Percentiles rank a stretch among this genome's conserved stretches.
These are phyloP conservation scores for Eleusine coracana DNA, from an alignment of 176 grass and related monocot genomes.

Conservation along the genomic window DNA sequence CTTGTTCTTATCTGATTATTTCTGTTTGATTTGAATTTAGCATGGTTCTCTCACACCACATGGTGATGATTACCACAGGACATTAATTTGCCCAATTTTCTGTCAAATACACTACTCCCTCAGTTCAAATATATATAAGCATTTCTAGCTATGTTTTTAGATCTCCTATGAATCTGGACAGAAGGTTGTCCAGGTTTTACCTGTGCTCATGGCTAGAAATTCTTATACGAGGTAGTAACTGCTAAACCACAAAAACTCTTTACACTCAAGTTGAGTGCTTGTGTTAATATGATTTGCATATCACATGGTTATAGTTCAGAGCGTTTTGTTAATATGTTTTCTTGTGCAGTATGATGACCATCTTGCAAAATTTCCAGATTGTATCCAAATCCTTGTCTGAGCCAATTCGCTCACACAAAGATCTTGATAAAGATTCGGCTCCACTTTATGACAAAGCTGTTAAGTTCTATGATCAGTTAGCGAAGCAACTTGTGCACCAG, in stretches of 20 bases:
- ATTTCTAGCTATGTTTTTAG: no score
- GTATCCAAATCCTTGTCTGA: constrained; percentile 95
- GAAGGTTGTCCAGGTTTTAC: no score
- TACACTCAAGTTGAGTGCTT: not conserved
- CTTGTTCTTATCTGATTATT: constrained; percentile 17
- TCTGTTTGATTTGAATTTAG: constrained; percentile 7
- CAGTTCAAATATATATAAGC: no score
- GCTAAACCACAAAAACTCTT: not conserved
- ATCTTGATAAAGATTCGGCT: constrained; percentile 88
- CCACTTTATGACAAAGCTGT: constrained; percentile 89
- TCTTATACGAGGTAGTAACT: no score
- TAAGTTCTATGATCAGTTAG: constrained; percentile 90
- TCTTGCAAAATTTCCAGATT: constrained; percentile 73
- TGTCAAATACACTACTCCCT: not conserved
- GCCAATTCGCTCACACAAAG: constrained; percentile 98
- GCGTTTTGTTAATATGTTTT: constrained; percentile 30
- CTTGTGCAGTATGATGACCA: constrained; percentile 27
- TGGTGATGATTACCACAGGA: not conserved
- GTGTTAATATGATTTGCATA: constrained; percentile 30
- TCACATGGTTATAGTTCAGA: not conserved
- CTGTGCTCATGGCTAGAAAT: no score
- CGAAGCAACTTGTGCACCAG: constrained; percentile 97
- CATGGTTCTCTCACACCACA: not conserved
- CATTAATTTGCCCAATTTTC: not conserved
- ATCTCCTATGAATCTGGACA: no score